Base-by-base conservation (phyloP, 345 rosid genomes). In the Aegle marmelos region DNA sequence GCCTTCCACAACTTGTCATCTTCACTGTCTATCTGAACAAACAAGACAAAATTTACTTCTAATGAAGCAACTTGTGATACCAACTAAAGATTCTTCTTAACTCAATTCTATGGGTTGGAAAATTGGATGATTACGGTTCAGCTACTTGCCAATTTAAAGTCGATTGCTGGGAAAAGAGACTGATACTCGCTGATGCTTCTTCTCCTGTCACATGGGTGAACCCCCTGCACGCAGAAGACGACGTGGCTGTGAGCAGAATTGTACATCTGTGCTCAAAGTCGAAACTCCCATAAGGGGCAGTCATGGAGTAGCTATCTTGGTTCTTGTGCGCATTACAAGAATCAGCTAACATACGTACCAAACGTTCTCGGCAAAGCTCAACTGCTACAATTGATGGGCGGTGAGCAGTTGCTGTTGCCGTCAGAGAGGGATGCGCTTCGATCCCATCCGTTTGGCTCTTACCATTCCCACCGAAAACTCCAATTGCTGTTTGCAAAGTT, bases 401-500 rank as follows among this genome's bases (percentile, higher is more conserved):
- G 31, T 70, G 67, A 72, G 77, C 34, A 80, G 69, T 81, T 36
- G 85, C 82, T 53, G 70, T 64, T 64, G 81, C 59, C 1, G 73
- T 68, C 77, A 30, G 73, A 68, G 81, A 60, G 9, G 81, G 79
- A 58, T 79, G 60, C 50, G 21, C 72, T 71, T 75, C 66, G 16
- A 68, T 34, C 76, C 79, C 83, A 34, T 78, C 68, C 61, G 24
- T 71, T 16, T 68, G 78, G 48, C 68, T 74, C 77, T 82, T 88
- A 60, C 64, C 71, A 77, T 82, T 88, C 57, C 80, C 36, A 48
- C 92, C 93, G 64, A 93, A 93, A 24, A 87, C 89, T 61, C 87
- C 94, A 71, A 81, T 79, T 17, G 97, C 92, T 7, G 98, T 93
- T 81, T 93, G 93, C 96, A 93, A 87, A 22, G 97, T 85, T 86